Base-by-base conservation (phyloP, 2,329 filamentous ascomycete genomes). In the Diaporthe destruens region DNA sequence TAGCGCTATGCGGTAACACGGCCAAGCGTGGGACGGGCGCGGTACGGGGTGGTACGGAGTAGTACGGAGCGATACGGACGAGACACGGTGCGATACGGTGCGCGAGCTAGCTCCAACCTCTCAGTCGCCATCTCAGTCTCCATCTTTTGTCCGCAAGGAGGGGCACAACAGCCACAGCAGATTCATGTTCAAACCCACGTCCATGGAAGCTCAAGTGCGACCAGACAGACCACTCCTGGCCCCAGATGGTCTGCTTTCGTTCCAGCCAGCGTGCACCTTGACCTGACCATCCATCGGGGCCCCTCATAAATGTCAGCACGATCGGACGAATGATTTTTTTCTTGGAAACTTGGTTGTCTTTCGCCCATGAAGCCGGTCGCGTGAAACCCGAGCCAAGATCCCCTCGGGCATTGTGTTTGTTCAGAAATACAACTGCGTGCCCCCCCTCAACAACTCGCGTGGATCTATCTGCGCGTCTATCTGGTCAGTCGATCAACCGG, bases 321-420 rank as follows among this genome's bases (percentile, higher is more conserved):
- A 65, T 51, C 61, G 29, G 56, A 69, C 59, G 32, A 61, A 6
- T 66, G 61, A 63, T 59, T 36, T 66, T 59, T 65, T 36, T 66
- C 54, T 65, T 53, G 34, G 29, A 8, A 25, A 20, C 14, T 23
- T 4, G 7, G 9, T 23, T 6, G 11, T 66, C 59, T 74, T 9
- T 59, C 55, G 69, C 65, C 49, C 11, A 42, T 49, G 69, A 51
- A 57, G 34, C 42, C 16, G 63, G 36, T 53, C 36, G 44, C 49
- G 54, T 74, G 69, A 69, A 72, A 72, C 72, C 29, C 39, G 71
- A 57, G 69, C 72, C 69, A 73, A 73, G 69, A 67, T 23, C 25
- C 32, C 39, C 49, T 39, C 53, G 44, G 55, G n/a, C 44, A 49
- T 57, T 51, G 9, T 20, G 29, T 32, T 29, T 14, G n/a, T 29